These are phyloP conservation scores for Rubia peregrina DNA, from an alignment of 305 asterid genomes.

Conservation along the genomic window DNA sequence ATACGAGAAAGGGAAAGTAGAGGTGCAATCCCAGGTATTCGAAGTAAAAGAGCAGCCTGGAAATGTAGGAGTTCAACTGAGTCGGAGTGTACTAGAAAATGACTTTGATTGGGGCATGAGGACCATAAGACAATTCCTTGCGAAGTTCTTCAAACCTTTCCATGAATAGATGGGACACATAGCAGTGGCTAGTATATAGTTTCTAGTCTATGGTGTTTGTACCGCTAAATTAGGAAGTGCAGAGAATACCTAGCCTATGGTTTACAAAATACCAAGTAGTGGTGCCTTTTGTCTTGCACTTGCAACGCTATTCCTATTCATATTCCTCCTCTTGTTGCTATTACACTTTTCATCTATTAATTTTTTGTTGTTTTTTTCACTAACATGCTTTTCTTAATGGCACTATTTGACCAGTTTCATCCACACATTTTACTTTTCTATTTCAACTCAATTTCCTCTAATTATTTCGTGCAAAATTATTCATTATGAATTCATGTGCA, in stretches of 20 bases:
- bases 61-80: constrained; percentile 8
- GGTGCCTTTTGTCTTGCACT: too few relatives aligned
- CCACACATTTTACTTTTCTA: too few relatives aligned
- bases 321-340: too few relatives aligned
- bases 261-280: too few relatives aligned
- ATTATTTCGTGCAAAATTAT: too few relatives aligned
- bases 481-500: too few relatives aligned
- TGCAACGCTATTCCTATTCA: not conserved
- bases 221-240: not conserved
- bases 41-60: constrained; percentile 13
- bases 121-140: constrained; percentile 48
- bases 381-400: too few relatives aligned
- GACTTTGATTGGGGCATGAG: constrained; percentile 57
- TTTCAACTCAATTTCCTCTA: too few relatives aligned
- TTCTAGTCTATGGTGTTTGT: not conserved
- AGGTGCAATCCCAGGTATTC: not conserved
- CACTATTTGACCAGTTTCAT: too few relatives aligned
- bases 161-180: not conserved
- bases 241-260: not conserved
- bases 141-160: constrained; percentile 7
- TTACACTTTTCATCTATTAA: too few relatives aligned
- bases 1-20: not conserved
- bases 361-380: too few relatives aligned
- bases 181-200: not conserved
- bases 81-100: constrained; percentile 19